Conservation (phyloP, 257 asterid genomes). For the Salvia miltiorrhiza region DNA sequence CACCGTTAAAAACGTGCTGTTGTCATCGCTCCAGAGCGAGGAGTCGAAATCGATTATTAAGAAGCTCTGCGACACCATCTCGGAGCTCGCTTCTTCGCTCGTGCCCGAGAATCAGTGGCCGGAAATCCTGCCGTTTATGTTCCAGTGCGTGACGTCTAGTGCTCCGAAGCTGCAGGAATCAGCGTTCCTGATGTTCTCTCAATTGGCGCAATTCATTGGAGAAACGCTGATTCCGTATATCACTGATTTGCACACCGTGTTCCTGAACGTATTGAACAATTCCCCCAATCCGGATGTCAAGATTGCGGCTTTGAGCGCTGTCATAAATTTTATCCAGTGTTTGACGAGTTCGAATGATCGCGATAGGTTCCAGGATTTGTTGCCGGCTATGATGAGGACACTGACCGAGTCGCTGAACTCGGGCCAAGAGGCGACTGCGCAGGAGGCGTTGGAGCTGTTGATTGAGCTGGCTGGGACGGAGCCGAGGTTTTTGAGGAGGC, state of each 20-base stretch:
- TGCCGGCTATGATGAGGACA: conserved; percentile 95
- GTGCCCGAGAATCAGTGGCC: conserved; percentile 90
- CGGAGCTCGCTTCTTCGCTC: conserved; percentile 87
- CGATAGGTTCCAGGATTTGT: conserved; percentile 91
- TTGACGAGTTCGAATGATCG: conserved; percentile 65
- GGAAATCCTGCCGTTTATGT: conserved; percentile 86
- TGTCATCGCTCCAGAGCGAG: conserved; percentile 59
- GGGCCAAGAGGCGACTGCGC: conserved; percentile 93
- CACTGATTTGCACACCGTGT: conserved; percentile 80
- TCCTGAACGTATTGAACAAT: conserved; percentile 53
- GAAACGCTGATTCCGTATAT: conserved; percentile 59
- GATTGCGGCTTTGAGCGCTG: conserved; percentile 94
- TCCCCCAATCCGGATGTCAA: conserved; percentile 66
- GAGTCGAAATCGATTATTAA: conserved; percentile 42
- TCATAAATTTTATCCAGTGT: conserved; percentile 86
- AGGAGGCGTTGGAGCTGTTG: conserved; percentile 87
- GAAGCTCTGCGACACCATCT: conserved; percentile 84
- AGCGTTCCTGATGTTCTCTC: conserved; percentile 77
- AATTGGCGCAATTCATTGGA: conserved; percentile 77
- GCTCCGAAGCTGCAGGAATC: conserved; percentile 74
- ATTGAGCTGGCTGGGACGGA: conserved; percentile 94
- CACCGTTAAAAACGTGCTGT: conserved; percentile 48
- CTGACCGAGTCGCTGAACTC: conserved; percentile 83
- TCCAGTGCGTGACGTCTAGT: conserved; percentile 76
- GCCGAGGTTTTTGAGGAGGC: conserved; percentile 88